phyloP scores from a whole-genome alignment of 805 yeast species.

The Yarrowia sp. region DNA sequence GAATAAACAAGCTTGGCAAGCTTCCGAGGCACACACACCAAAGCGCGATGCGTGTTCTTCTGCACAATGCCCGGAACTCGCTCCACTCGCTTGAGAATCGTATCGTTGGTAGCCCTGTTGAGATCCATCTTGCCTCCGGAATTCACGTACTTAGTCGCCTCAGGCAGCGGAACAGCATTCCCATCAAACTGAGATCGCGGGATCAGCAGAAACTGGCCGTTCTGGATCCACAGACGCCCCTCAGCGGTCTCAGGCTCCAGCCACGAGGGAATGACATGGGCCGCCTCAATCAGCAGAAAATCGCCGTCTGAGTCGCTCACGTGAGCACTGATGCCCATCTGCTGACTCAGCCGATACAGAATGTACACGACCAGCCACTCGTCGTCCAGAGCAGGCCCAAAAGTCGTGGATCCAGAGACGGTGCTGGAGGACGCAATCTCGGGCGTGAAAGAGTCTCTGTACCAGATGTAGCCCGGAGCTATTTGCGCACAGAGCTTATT shows the following conservation, averaged over 20 bases:
- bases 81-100: background rate
- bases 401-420: slow-evolving; percentile 18
- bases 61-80: background rate
- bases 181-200: slow-evolving; percentile 36
- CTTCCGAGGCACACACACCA: background rate
- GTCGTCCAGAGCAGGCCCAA: slow-evolving; percentile 39
- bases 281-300: slow-evolving; percentile 50
- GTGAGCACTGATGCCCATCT: slow-evolving; percentile 29
- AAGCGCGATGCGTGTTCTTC: background rate
- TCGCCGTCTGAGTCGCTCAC: slow-evolving; percentile 56
- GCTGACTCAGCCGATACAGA: slow-evolving; percentile 31
- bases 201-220: slow-evolving; percentile 43
- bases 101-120: background rate
- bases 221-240: slow-evolving; percentile 50
- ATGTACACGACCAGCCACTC: slow-evolving; percentile 38
- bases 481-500: background rate
- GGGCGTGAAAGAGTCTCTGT: slow-evolving; percentile 31
- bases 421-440: background rate
- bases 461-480: slow-evolving; percentile 33
- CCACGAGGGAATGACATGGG: slow-evolving; percentile 50
- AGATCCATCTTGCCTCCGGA: background rate
- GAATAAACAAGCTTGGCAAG: slow-evolving; percentile 3
- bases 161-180: background rate
- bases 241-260: slow-evolving; percentile 46
- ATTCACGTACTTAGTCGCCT: background rate